phyloP scores from a whole-genome alignment of 2,329 filamentous ascomycete species.

The Coniochaeta sp. region DNA sequence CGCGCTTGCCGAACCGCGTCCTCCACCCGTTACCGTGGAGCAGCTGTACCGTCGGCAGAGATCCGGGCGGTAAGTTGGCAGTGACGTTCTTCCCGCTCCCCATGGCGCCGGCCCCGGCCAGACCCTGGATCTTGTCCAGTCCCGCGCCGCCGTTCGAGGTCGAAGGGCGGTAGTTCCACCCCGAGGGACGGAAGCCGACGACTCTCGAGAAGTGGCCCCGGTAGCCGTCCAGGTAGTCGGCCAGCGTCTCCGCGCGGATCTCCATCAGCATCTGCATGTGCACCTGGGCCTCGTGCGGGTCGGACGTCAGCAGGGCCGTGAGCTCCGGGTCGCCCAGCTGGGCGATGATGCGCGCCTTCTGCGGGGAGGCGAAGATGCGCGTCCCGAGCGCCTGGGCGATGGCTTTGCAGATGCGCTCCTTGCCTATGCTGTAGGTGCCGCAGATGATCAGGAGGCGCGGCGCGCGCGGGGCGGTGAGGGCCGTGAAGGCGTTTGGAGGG shows the following conservation, averaged over 20 bases:
- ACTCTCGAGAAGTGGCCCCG: slow-evolving; percentile 77
- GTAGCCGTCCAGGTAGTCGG: slow-evolving; percentile 78
- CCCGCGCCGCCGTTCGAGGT: slow-evolving; percentile 38
- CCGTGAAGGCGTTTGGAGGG: slow-evolving; percentile 14
- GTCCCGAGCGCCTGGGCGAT: slow-evolving; percentile 79
- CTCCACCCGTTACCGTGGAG: slow-evolving; percentile 63
- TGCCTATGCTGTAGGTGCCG: slow-evolving; percentile 96
- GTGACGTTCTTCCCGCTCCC: slow-evolving; percentile 39
- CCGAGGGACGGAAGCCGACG: slow-evolving; percentile 85
- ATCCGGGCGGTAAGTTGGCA: slow-evolving; percentile 39
- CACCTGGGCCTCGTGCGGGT: slow-evolving; percentile 82
- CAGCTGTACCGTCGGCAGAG: slow-evolving; percentile 40
- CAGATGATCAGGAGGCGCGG: slow-evolving; percentile 77
- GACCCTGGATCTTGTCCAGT: not conserved
- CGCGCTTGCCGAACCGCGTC: slow-evolving; percentile 60
- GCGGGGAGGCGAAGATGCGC: slow-evolving; percentile 81
- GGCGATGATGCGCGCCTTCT: slow-evolving; percentile 78
- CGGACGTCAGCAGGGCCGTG: slow-evolving; percentile 63
- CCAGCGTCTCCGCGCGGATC: slow-evolving; percentile 81
- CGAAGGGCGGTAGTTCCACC: slow-evolving; percentile 84
- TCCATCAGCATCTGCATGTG: slow-evolving; percentile 98
- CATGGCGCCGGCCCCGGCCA: not conserved
- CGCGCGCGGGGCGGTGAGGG: slow-evolving; percentile 9
- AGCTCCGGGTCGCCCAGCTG: slow-evolving; percentile 84
- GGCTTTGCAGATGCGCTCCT: slow-evolving; percentile 89